These are phyloP conservation scores for Firmiana major DNA, from an alignment of 345 rosid species.

Conservation along the genomic window DNA sequence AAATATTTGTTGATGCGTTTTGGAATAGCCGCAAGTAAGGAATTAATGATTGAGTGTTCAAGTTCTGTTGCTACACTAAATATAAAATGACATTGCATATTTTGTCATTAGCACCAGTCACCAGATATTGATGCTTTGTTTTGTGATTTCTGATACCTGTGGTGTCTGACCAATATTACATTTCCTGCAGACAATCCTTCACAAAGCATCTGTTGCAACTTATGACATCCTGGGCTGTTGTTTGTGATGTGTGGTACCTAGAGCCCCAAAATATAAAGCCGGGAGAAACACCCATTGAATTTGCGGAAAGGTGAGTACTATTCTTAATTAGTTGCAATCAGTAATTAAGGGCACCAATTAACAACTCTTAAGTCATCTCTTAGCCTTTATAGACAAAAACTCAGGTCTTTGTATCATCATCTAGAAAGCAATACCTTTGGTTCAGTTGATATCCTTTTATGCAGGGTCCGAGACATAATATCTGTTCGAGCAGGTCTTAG, in stretches of 20 bases:
- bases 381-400: not conserved
- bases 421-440: not conserved
- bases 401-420: not conserved
- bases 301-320: conserved; percentile 83
- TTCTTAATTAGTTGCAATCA: not conserved
- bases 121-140: not conserved
- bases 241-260: conserved; percentile 98
- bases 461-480: conserved; percentile 89
- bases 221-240: conserved; percentile 99
- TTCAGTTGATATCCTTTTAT: conserved; percentile 13
- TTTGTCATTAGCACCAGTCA: not conserved
- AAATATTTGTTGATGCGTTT: conserved; percentile 96
- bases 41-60: not conserved
- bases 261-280: conserved; percentile 86
- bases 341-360: not conserved
- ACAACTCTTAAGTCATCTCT: not conserved
- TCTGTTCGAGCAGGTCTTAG: conserved; percentile 89
- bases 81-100: not conserved
- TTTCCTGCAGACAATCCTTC: conserved; percentile 78
- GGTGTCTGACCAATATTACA: not conserved
- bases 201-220: conserved; percentile 95
- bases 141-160: not conserved
- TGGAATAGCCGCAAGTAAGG: conserved; percentile 98
- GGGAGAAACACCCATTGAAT: conserved; percentile 88
- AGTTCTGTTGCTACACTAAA: not conserved